Base-by-base conservation (phyloP, 1,284 basidiomycete genomes). In the Psilocybe mexicana region DNA sequence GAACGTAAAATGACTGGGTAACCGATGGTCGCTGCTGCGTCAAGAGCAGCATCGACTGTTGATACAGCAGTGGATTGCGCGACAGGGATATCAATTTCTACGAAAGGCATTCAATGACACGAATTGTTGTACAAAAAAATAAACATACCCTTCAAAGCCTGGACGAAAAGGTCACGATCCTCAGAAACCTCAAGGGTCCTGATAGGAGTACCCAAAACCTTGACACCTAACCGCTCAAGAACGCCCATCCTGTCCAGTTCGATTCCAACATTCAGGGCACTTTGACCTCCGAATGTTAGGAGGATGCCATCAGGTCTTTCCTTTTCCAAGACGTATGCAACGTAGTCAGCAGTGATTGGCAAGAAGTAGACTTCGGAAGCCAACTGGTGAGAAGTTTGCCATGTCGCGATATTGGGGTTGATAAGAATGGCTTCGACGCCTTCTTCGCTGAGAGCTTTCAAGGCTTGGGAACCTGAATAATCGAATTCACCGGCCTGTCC, bases 401-500 rank as follows among this genome's bases (percentile, higher is more conserved):
- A 96, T 49, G 95, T 97, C 50, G 96, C 94, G 65, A 98, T 98
- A 73, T 98, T 98, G 50, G 96, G 95, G 75, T 98, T 98, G 74
- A 98, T 94, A 61, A 99, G 87, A 63, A 99, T 89, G 33, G 96
- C 95, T 66, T 96, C 87, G 61, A 98, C 89, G 54, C 96, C 95
- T 71, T 95, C 94, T 74, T 99, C 97, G 61, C 90, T 87, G 58
- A 99, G 88, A 11, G 97, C 97, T 76, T 99, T 99, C 77, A 99
- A 89, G 33, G 97, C 97, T 77, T 99, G 97, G 6, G 96, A 98
- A 46, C 92, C 97, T 28, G 95, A 98, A 77, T 99, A 99, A 75
- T 99, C 97, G 75, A 99, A 99, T 76, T 99, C 97, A 74, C 97
- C 97, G 3, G 97, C 97, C 76, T 99, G 97, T 45, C 97, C 97